phyloP scores from a whole-genome alignment of 129 eudicot species.

The Pseudognaphalium luteoalbum region DNA sequence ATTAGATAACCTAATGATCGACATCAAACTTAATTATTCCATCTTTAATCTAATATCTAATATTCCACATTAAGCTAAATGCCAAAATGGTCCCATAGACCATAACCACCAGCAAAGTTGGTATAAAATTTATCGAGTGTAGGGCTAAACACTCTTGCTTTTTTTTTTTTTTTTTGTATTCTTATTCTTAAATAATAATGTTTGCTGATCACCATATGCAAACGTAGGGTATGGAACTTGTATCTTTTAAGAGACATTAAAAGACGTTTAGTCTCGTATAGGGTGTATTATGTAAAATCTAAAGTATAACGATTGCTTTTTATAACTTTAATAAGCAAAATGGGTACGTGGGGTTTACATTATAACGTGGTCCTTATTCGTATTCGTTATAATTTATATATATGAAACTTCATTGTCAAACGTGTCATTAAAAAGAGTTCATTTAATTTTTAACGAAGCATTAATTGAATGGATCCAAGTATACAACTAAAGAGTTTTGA shows the following conservation, averaged over 20 bases:
- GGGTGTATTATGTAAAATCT: slow-evolving; percentile 14
- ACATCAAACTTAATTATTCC: slow-evolving; percentile 20
- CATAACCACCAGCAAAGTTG: slow-evolving; percentile 13
- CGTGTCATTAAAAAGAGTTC: not conserved
- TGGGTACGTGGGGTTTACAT: not conserved
- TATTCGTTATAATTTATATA: not conserved
- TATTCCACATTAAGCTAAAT: slow-evolving; percentile 17
- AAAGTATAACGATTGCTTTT: slow-evolving; percentile 4
- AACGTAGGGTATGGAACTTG: slow-evolving; percentile 6
- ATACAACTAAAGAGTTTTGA: no score
- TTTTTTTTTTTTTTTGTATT: slow-evolving; percentile 10
- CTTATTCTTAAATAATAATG: slow-evolving; percentile 14
- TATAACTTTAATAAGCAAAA: not conserved
- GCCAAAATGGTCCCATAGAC: slow-evolving; percentile 26
- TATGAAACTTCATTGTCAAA: not conserved
- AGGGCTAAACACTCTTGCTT: slow-evolving; percentile 20
- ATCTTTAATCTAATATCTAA: not conserved
- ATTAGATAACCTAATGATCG: slow-evolving; percentile 21
- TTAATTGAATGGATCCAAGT: no score
- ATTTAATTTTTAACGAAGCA: not conserved
- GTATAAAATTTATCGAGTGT: slow-evolving; percentile 14
- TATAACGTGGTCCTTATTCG: not conserved
- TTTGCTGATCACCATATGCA: not conserved
- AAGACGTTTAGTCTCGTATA: not conserved
- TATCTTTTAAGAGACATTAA: slow-evolving; percentile 2